Conservation (phyloP, 1,139 yeast species). For the Candida sp. region DNA sequence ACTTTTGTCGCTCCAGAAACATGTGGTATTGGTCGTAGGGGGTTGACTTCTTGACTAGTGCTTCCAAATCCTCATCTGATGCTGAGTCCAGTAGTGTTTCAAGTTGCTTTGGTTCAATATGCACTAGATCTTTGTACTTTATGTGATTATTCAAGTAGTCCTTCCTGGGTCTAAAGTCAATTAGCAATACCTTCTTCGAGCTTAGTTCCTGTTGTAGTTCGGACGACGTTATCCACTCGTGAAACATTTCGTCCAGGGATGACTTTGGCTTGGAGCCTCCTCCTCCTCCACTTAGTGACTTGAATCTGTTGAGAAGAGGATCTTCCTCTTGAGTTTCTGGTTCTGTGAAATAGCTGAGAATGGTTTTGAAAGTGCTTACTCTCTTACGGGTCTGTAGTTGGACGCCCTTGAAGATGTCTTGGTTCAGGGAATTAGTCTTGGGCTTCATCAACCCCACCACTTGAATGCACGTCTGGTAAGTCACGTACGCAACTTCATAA, state of each 20-base stretch:
- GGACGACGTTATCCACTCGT: conserved; percentile 7
- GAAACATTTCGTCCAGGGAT: not conserved
- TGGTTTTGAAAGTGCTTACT: conserved; percentile 9
- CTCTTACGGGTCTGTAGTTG: conserved; percentile 26
- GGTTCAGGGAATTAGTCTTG: conserved; percentile 17
- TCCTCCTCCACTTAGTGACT: conserved; percentile 14
- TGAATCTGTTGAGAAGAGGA: conserved; percentile 25
- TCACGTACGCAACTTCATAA: conserved; percentile 38
- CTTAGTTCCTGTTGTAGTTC: conserved; percentile 8
- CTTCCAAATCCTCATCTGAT: conserved; percentile 65
- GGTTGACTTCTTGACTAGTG: conserved; percentile 54
- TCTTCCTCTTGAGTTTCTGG: conserved; percentile 15
- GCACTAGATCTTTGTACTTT: conserved; percentile 55
- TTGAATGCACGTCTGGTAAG: conserved; percentile 21
- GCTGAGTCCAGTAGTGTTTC: conserved; percentile 16
- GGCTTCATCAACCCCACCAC: conserved; percentile 12
- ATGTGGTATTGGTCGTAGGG: conserved; percentile 55
- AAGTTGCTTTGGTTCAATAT: conserved; percentile 62
- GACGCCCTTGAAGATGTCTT: conserved; percentile 25
- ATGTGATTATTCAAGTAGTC: conserved; percentile 68
- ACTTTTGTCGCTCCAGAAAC: conserved; percentile 57
- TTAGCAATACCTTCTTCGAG: conserved; percentile 38
- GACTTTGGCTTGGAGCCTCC: not conserved
- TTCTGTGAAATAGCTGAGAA: conserved; percentile 7
- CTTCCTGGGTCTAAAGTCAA: conserved; percentile 68